These are phyloP conservation scores for Phaeolepiota aurea DNA, from an alignment of 768 basidiomycete species.

Conservation along the genomic window DNA sequence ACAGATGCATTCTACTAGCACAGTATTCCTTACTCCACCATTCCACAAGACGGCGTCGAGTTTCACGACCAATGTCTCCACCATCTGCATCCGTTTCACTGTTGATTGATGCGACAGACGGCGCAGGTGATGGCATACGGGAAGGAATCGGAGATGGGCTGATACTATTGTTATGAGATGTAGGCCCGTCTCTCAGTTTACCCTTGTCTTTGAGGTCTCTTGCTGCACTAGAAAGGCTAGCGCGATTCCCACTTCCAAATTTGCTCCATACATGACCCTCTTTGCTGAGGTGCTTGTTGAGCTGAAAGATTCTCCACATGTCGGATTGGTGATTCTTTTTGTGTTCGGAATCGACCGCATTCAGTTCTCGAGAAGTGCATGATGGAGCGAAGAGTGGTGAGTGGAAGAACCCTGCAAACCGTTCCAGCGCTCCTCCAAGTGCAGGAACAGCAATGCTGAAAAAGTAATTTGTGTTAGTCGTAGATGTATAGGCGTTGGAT, in stretches of 20 bases:
- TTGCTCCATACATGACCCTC: constrained; percentile 82
- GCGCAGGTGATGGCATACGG: constrained; percentile 49
- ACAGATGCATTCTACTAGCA: constrained; percentile 74
- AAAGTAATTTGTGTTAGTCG: constrained; percentile 87
- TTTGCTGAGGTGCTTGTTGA: constrained; percentile 81
- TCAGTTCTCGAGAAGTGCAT: constrained; percentile 83
- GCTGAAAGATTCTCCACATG: constrained; percentile 90
- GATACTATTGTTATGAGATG: too few relatives aligned
- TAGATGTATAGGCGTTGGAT: constrained; percentile 91
- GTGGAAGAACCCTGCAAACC: constrained; percentile 85
- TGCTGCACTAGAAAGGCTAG: constrained; percentile 60
- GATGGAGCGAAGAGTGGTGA: constrained; percentile 84
- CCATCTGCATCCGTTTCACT: constrained; percentile 68
- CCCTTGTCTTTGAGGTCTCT: constrained; percentile 45
- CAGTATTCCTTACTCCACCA: constrained; percentile 84
- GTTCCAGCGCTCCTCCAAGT: constrained; percentile 61
- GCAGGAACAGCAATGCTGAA: constrained; percentile 63
- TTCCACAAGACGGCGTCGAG: constrained; percentile 67
- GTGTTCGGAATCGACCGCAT: constrained; percentile 95
- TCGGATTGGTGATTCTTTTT: constrained; percentile 92
- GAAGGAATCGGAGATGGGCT: constrained; percentile 41
- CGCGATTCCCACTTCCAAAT: constrained; percentile 83
- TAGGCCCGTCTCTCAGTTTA: constrained; percentile 23
- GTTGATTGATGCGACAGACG: constrained; percentile 41
- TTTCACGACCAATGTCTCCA: constrained; percentile 72